Conservation (phyloP, 129 eudicot genomes). For the Daucus carota region DH1_v3.0 NC_030381.2:48981001-48981500, state of each 20-base stretch:
- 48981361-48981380: background rate
- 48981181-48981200: background rate
- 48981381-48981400: background rate
- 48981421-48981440: background rate
- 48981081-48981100: background rate
- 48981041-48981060: background rate
- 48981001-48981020: too few species aligned
- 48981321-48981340: background rate
- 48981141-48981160: background rate
- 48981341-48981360: background rate
- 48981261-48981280: background rate
- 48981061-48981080: background rate
- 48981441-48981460: background rate
- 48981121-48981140: background rate
- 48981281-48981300: background rate
- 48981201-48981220: background rate
- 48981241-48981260: background rate
- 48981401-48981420: background rate
- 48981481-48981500: constrained; percentile 7
- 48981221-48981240: background rate
- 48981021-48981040: background rate
- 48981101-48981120: background rate
- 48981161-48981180: background rate
- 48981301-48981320: background rate
- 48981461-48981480: background rate